Evolutionary conservation across 2,329 filamentous ascomycete species (phyloP).

Genomic region (Hymenoscyphus fraxineus): DNA sequence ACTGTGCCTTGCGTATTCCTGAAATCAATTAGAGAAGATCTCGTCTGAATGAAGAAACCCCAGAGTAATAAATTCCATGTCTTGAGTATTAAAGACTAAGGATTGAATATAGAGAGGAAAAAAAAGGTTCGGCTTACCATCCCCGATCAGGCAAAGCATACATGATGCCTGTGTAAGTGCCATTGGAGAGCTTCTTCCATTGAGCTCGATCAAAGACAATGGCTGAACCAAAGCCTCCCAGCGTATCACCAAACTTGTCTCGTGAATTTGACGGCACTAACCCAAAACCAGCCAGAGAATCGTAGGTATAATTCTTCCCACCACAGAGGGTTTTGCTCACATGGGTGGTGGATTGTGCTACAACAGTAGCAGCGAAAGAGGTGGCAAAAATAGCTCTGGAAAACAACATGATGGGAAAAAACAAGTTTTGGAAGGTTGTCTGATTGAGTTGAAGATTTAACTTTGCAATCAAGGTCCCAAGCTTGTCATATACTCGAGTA

Average conservation of each 20-base stretch:
- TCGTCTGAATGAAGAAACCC: background rate
- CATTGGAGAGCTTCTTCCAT: conserved; percentile 52
- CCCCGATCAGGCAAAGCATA: conserved; percentile 65
- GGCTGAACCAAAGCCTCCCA: conserved; percentile 63
- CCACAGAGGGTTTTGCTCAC: conserved; percentile 36
- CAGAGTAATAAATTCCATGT: background rate
- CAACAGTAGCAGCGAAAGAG: conserved; percentile 9
- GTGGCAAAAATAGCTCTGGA: background rate
- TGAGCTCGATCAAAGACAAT: conserved; percentile 57
- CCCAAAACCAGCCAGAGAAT: conserved; percentile 64
- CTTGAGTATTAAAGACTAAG: background rate
- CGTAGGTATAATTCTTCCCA: conserved; percentile 60
- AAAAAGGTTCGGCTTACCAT: conserved; percentile 43
- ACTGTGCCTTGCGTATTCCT: conserved; percentile 68
- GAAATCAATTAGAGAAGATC: background rate
- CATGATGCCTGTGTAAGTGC: conserved; percentile 54
- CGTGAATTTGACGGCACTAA: conserved; percentile 52
- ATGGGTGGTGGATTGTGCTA: conserved; percentile 8
- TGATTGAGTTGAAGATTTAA: background rate
- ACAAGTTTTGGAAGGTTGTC: background rate
- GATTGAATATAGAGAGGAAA: background rate
- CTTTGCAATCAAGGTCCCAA: background rate
- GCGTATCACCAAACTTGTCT: conserved; percentile 67
- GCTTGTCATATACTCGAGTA: background rate
- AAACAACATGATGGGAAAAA: background rate